Evolutionary conservation across 2,329 filamentous ascomycete species (phyloP), one percentile per base, ranked within the genome.

Genomic region (Drechslera avenae): DNA sequence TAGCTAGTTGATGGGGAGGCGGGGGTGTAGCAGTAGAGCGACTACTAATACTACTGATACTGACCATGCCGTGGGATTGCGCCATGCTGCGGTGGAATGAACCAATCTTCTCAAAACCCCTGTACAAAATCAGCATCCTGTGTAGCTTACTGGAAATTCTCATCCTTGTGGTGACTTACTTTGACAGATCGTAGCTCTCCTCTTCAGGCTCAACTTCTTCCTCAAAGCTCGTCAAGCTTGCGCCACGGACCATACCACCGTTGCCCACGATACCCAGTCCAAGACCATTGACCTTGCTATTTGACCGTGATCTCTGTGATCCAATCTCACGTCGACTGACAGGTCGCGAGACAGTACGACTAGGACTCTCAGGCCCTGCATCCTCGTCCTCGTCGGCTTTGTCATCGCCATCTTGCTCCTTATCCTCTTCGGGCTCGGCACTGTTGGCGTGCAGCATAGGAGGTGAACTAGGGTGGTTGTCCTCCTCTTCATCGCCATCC

Each of bases 51-150:
- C 48, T 57, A 16, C 60, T 8, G 21, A 23, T 23, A 8, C 21
- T 13, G 9, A 4, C 60, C 21, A 70, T 52, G 7, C 66, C 64
- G 18, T 71, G 69, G 10, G 62, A 63, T 33, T 69, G 67, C 14
- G 67, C 67, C 46, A 72, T 66, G 46, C 53, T 69, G 21, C 66
- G 64, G 39, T 80, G 78, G 57, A 78, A 80, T 2, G 73, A 72
- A 21, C 77, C 77, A 41, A 80, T 80, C 28, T 76, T 76, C 55
- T 79, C 76, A 64, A 80, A 80, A 18, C 78, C 78, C 68, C 77
- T 79, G 52, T 18, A 12, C 28, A 0, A 13, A 21, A 49, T 71
- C 56, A 72, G 62, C 26, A 40, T 46, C 6, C 12, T 3, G 13
- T 7, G 4, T 32, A 13, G 16, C n/a, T 31, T 17, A 30, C 16